phyloP scores from a whole-genome alignment of 116 monocot genomes.

The Dioscorea cayenensis region DNA sequence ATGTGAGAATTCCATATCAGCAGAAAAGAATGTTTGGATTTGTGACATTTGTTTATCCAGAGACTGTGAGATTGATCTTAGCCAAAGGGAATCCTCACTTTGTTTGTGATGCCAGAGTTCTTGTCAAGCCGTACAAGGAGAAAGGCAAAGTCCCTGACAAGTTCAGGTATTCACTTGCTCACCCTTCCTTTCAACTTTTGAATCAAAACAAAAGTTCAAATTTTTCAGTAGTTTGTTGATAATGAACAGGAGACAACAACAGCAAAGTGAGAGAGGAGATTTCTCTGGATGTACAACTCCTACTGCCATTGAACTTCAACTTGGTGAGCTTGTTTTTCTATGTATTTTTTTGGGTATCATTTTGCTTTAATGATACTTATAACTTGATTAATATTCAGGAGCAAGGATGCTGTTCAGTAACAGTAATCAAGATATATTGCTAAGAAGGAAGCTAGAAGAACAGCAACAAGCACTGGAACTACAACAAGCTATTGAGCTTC shows the following conservation, averaged over 20 bases:
- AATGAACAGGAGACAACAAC: conserved; percentile 29
- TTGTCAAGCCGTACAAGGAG: conserved; percentile 81
- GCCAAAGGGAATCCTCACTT: conserved; percentile 53
- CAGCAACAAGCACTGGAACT: conserved; percentile 75
- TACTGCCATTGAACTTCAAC: conserved; percentile 40
- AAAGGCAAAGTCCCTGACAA: conserved; percentile 68
- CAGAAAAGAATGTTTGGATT: conserved; percentile 79
- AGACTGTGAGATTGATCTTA: conserved; percentile 55
- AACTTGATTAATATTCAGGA: conserved; percentile 15
- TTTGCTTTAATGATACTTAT: background rate
- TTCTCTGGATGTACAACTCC: conserved; percentile 51
- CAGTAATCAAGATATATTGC: conserved; percentile 45
- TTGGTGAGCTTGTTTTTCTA: conserved; percentile 32
- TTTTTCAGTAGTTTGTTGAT: background rate
- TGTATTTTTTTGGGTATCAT: background rate
- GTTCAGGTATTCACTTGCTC: conserved; percentile 27
- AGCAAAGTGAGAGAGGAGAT: conserved; percentile 32
- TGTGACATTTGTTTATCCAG: conserved; percentile 57
- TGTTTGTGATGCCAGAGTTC: conserved; percentile 50
- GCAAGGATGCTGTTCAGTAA: conserved; percentile 56
- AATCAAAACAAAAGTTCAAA: background rate
- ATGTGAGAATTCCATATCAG: conserved; percentile 67
- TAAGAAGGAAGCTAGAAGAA: conserved; percentile 87
- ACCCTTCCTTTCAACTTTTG: background rate
- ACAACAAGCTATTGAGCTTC: conserved; percentile 95